A percentile compares a stretch with the other conserved stretches of the same genome.
Evolutionary conservation across 2,329 filamentous ascomycete genomes (phyloP).

Genomic region (Alternaria hordeiaustralica): DNA sequence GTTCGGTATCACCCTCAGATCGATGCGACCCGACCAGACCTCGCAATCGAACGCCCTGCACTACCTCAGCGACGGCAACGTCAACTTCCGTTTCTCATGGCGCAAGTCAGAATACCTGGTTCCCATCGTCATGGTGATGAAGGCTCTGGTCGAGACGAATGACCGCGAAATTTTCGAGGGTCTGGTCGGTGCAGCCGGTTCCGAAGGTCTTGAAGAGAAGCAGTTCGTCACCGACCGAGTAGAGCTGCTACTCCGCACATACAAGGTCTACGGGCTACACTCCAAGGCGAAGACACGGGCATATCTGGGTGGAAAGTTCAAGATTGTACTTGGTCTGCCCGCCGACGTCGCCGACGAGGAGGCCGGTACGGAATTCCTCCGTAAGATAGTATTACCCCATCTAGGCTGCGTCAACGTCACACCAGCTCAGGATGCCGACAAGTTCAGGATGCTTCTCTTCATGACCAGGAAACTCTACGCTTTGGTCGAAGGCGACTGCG

Average conservation of each 20-base stretch:
- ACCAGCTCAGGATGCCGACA: slow-evolving; percentile 83
- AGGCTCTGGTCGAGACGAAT: slow-evolving; percentile 93
- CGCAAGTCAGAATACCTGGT: slow-evolving; percentile 96
- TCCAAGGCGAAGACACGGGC: slow-evolving; percentile 80
- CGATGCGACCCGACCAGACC: slow-evolving; percentile 94
- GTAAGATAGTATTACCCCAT: slow-evolving; percentile 89
- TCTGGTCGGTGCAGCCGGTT: slow-evolving; percentile 78
- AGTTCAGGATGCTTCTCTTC: slow-evolving; percentile 91
- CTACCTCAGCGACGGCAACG: slow-evolving; percentile 93
- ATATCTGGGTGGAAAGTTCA: slow-evolving; percentile 90
- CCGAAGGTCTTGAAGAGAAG: slow-evolving; percentile 82
- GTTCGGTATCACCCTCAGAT: slow-evolving; percentile 89
- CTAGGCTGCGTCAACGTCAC: slow-evolving; percentile 86
- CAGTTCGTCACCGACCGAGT: slow-evolving; percentile 91
- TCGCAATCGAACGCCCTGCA: slow-evolving; percentile 97
- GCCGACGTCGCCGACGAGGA: slow-evolving; percentile 87
- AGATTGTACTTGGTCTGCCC: slow-evolving; percentile 82
- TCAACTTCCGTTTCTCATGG: slow-evolving; percentile 98
- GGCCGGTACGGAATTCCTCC: slow-evolving; percentile 87
- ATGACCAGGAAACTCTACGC: slow-evolving; percentile 97
- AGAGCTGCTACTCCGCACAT: slow-evolving; percentile 88
- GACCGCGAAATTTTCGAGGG: slow-evolving; percentile 95
- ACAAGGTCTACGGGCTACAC: slow-evolving; percentile 88
- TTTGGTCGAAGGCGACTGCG: slow-evolving; percentile 88
- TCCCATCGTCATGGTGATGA: slow-evolving; percentile 94